Conservation (phyloP, 495 filamentous ascomycete genomes). For the Hypoxylon trugodes region DNA sequence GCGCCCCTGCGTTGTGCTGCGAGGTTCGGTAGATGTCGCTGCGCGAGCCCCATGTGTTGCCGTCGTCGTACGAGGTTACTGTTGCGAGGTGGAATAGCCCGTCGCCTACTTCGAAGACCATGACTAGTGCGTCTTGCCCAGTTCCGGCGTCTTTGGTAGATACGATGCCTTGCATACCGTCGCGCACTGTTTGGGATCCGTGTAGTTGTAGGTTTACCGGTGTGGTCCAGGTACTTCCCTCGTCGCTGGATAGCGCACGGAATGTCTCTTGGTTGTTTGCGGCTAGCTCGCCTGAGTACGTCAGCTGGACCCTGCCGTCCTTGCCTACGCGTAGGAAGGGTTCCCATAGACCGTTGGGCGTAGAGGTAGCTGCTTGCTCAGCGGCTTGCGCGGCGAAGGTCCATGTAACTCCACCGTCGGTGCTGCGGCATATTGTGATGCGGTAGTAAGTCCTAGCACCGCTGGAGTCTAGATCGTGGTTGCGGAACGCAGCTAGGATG, state of each 20-base stretch:
- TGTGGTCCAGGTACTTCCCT: conserved; percentile 60
- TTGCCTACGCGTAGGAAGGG: conserved; percentile 63
- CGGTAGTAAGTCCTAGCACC: conserved; percentile 60
- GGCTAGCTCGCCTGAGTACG: conserved; percentile 64
- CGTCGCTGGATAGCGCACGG: conserved; percentile 60
- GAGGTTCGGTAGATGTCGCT: conserved; percentile 57
- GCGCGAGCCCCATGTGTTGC: conserved; percentile 59
- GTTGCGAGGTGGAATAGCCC: conserved; percentile 60
- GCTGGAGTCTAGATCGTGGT: conserved; percentile 58
- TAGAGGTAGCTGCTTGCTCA: conserved; percentile 46
- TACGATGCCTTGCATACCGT: conserved; percentile 64
- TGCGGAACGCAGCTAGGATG: conserved; percentile 66
- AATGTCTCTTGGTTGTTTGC: conserved; percentile 67
- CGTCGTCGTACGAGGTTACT: conserved; percentile 64
- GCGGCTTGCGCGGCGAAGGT: conserved; percentile 57
- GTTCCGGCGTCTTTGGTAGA: conserved; percentile 55
- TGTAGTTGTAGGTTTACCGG: conserved; percentile 41
- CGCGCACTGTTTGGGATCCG: conserved; percentile 50
- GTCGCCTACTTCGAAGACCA: conserved; percentile 64
- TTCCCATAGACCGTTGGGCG: conserved; percentile 65
- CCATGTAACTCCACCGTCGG: conserved; percentile 62
- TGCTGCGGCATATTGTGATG: conserved; percentile 65
- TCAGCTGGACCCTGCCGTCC: conserved; percentile 63
- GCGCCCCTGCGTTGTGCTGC: conserved; percentile 60
- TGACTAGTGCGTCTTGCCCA: conserved; percentile 54